Percentiles rank a stretch among this genome's conserved stretches.
These are phyloP conservation scores for Globisporangium irregulare DNA, from an alignment of 352 stramenopile species.

Conservation along the genomic window DNA sequence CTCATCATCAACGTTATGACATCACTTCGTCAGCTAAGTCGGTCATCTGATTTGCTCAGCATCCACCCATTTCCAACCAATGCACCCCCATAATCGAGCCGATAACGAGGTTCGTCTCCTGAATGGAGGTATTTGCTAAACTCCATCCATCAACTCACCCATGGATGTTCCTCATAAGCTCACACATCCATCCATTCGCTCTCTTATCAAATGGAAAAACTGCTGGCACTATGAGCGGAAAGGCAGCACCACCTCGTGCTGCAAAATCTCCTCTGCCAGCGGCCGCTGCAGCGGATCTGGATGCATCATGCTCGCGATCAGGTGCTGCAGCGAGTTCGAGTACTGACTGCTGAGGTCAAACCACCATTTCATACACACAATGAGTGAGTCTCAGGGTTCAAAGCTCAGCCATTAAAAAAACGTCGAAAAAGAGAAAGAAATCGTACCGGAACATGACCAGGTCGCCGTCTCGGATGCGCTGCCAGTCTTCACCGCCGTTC, in stretches of 20 bases:
- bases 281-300: slow-evolving; percentile 78
- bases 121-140: background rate
- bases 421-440: background rate
- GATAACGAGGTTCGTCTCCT: background rate
- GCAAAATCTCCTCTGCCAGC: slow-evolving; percentile 78
- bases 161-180: background rate
- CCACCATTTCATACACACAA: background rate
- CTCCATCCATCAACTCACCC: too few species aligned
- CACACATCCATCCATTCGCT: background rate
- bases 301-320: slow-evolving; percentile 87
- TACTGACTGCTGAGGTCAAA: slow-evolving; percentile 52
- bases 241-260: slow-evolving; percentile 77
- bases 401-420: background rate
- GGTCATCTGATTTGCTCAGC: slow-evolving; percentile 5
- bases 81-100: background rate
- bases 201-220: background rate
- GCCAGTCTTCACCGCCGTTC: slow-evolving; percentile 77
- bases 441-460: slow-evolving; percentile 70
- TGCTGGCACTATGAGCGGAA: slow-evolving; percentile 27
- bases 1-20: slow-evolving; percentile 2
- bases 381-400: background rate
- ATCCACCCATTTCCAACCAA: background rate
- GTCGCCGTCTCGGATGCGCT: slow-evolving; percentile 84
- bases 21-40: slow-evolving; percentile 3
- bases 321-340: slow-evolving; percentile 83